Percentiles rank a stretch among this genome's conserved stretches.
Conservation (phyloP, 345 rosid species). For the Raphanus raphanistrum region DNA sequence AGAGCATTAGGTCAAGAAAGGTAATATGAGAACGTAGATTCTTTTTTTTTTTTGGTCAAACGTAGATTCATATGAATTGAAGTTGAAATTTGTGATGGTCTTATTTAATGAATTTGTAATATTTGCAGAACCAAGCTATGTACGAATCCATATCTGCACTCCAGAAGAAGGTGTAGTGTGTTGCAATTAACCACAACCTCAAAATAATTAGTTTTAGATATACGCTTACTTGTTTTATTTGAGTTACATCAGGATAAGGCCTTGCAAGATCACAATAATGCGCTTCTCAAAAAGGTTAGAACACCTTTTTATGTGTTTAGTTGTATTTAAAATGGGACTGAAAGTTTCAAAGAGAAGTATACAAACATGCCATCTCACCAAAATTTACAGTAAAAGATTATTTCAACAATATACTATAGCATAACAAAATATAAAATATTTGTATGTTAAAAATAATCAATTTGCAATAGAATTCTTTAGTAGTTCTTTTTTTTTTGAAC, state of each 20-base stretch:
- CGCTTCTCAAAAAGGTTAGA: conserved; percentile 71
- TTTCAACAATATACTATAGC: not conserved
- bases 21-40: conserved; percentile 36
- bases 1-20: conserved; percentile 69
- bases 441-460: not conserved
- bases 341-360: not conserved
- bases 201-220: not conserved
- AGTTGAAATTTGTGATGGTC: not conserved
- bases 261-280: conserved; percentile 66
- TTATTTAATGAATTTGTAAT: not conserved
- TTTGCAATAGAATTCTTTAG: not conserved
- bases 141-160: conserved; percentile 74
- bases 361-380: not conserved
- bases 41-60: too few relatives aligned
- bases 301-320: not conserved
- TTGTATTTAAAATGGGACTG: not conserved
- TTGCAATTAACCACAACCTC: not conserved
- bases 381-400: not conserved
- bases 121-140: conserved; percentile 75
- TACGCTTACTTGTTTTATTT: not conserved
- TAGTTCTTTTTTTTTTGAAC: too few relatives aligned
- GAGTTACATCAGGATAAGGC: conserved; percentile 57
- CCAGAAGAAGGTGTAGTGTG: conserved; percentile 69
- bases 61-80: not conserved
- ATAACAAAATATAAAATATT: not conserved